Conservation (phyloP, 2,329 filamentous ascomycete genomes). For the Aspergillus japonicus region DNA sequence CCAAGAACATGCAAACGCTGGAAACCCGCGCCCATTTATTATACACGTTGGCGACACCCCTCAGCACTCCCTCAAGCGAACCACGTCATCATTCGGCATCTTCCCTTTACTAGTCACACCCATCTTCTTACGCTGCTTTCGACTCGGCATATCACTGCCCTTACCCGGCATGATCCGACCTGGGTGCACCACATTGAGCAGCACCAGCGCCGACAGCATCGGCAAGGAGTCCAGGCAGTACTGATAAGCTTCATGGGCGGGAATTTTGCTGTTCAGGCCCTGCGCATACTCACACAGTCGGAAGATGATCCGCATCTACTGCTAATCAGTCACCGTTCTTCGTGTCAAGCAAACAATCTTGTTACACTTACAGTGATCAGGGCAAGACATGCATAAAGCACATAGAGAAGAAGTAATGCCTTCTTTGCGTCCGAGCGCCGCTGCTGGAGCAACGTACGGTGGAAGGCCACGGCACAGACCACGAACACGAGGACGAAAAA, state of each 20-base stretch:
- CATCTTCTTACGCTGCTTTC: neutral
- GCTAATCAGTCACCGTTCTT: neutral
- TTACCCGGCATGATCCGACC: neutral
- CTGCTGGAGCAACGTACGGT: neutral
- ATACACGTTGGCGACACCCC: neutral
- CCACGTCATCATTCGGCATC: neutral
- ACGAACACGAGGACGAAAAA: neutral
- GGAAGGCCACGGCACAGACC: neutral
- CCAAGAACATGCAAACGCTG: neutral
- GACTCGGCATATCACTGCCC: neutral
- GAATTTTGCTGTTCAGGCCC: neutral
- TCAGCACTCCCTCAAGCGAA: neutral
- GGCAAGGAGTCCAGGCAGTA: constrained; percentile 1
- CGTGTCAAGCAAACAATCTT: no score
- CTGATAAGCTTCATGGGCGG: neutral
- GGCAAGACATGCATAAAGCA: neutral
- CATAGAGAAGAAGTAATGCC: neutral
- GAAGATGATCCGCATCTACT: constrained; percentile 1
- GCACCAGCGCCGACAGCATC: neutral
- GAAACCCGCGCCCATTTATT: neutral
- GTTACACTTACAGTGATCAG: neutral
- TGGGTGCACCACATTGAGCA: neutral
- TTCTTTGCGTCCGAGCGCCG: neutral
- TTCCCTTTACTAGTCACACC: neutral
- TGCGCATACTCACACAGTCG: neutral